A percentile compares a stretch with the other conserved stretches of the same genome.
Conservation (phyloP, 257 asterid genomes). For the Buddleja alternifolia region DNA sequence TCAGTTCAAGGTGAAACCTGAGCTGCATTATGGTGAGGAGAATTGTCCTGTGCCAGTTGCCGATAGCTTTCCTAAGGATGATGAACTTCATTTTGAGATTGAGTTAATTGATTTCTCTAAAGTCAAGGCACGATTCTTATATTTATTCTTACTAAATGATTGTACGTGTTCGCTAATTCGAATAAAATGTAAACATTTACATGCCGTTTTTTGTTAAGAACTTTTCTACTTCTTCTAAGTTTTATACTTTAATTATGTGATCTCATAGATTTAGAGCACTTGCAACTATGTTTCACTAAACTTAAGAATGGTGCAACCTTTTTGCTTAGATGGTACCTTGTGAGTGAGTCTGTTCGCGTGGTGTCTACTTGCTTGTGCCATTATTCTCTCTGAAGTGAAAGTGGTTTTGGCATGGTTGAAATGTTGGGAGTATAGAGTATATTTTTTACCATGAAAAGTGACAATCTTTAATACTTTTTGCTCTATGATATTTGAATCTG, state of each 20-base stretch:
- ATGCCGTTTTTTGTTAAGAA: not conserved
- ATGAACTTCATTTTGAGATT: constrained; percentile 93
- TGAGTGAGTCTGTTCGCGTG: not conserved
- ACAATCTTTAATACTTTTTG: too few relatives aligned
- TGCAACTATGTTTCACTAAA: not conserved
- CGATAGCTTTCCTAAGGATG: constrained; percentile 87
- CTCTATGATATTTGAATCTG: not conserved
- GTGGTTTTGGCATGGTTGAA: not conserved
- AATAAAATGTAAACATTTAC: not conserved
- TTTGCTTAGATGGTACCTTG: not conserved
- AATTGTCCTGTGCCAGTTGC: constrained; percentile 78
- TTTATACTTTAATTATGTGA: not conserved
- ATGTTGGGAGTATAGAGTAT: too few relatives aligned
- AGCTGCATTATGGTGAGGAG: constrained; percentile 88
- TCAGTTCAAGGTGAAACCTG: constrained; percentile 95
- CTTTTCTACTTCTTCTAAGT: not conserved
- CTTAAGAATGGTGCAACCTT: not conserved
- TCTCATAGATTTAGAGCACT: constrained; percentile 9
- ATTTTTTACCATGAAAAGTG: too few relatives aligned
- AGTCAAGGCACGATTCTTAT: constrained; percentile 78
- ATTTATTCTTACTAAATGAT: constrained; percentile 11
- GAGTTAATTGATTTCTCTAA: constrained; percentile 88
- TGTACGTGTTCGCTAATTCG: constrained; percentile 2
- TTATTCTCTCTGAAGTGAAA: not conserved
- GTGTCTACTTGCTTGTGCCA: not conserved